Evolutionary conservation across 2,329 filamentous ascomycete species (phyloP), one percentile per base, ranked within the genome.

Genomic region (Penicillium sp.): DNA sequence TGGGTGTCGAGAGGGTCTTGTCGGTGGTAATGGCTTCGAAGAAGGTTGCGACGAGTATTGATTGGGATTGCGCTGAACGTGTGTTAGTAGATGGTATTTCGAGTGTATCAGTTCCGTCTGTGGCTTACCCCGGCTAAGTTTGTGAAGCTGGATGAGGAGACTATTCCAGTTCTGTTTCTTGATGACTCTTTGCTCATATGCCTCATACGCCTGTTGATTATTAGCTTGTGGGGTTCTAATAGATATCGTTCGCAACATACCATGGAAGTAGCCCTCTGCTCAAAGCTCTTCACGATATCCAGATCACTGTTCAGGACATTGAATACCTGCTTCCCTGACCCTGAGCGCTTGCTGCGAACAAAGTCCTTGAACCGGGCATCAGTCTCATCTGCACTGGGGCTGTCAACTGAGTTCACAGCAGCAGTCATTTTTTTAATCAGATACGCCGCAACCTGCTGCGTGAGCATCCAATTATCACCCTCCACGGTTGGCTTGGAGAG

Each of bases 401-500:
- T 41, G 27, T 45, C 31, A 4, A 44, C 19, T 2, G 46, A 49
- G 8, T 50, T 3, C 3, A 42, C 67, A 3, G 71, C 71, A 25
- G 66, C 59, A 25, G 69, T 62, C 73, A 79, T 79, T 36, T 76
- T 75, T 59, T 80, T 80, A 62, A 80, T 77, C 19, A 80, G 59
- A 50, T 57, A 58, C 0, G 52, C 53, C 6, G 56, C 74, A 3
- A 75, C 75, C 60, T 80, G 77, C 50, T 80, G 77, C 0, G 75
- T 79, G 34, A 80, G 79, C 77, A 80, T 80, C 75, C 76, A 79
- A 48, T 80, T 80, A 57, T 80, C 77, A 2, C 78, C 77, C 54
- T 80, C 77, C 2, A 80, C 78, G 0, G 77, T 80, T 0, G 76
- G 76, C 58, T 80, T 80, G 2, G 76, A 61, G 3, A 61, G 30